Percentiles rank a stretch among this genome's conserved stretches.
Evolutionary conservation across 1,284 basidiomycete genomes (phyloP).

Genomic region (Cutaneotrichosporon sp.): DNA sequence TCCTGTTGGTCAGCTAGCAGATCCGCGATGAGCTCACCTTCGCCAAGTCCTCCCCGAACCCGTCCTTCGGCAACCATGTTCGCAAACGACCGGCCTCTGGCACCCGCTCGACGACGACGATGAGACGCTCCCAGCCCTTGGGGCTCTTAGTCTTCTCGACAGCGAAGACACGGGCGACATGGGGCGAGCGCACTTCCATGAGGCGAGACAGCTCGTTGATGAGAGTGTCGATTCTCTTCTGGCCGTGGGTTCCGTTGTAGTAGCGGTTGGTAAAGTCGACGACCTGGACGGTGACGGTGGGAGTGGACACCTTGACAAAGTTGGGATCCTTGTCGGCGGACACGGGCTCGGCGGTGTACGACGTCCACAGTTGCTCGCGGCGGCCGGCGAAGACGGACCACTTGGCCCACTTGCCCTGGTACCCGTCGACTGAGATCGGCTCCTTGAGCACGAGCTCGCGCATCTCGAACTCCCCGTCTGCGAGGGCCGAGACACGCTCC

Average conservation of each 20-base stretch:
- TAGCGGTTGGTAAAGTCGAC: slow-evolving; percentile 50
- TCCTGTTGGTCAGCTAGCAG: slow-evolving; percentile 27
- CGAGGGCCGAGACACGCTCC: slow-evolving; percentile 35
- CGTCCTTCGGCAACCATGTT: slow-evolving; percentile 43
- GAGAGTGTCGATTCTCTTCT: slow-evolving; percentile 45
- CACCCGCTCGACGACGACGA: slow-evolving; percentile 43
- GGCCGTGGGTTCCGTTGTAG: slow-evolving; percentile 44
- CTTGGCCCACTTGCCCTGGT: slow-evolving; percentile 36
- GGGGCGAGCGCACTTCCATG: slow-evolving; percentile 35
- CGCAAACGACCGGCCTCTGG: slow-evolving; percentile 42
- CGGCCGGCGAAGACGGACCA: slow-evolving; percentile 49
- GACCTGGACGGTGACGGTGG: slow-evolving; percentile 43
- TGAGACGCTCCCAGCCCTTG: slow-evolving; percentile 49
- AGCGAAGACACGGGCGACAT: slow-evolving; percentile 40
- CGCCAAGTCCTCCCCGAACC: slow-evolving; percentile 44
- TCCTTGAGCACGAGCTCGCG: slow-evolving; percentile 40
- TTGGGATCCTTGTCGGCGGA: slow-evolving; percentile 55
- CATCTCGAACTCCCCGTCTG: slow-evolving; percentile 45
- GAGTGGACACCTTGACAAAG: slow-evolving; percentile 56
- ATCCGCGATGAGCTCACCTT: slow-evolving; percentile 28
- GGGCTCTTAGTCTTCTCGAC: slow-evolving; percentile 47
- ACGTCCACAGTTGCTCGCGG: slow-evolving; percentile 48
- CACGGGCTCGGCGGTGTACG: slow-evolving; percentile 47
- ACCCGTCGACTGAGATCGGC: slow-evolving; percentile 37
- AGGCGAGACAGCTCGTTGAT: slow-evolving; percentile 38